These are phyloP conservation scores for Rauvolfia tetraphylla DNA, from an alignment of 257 asterid species.

Conservation along the genomic window DNA sequence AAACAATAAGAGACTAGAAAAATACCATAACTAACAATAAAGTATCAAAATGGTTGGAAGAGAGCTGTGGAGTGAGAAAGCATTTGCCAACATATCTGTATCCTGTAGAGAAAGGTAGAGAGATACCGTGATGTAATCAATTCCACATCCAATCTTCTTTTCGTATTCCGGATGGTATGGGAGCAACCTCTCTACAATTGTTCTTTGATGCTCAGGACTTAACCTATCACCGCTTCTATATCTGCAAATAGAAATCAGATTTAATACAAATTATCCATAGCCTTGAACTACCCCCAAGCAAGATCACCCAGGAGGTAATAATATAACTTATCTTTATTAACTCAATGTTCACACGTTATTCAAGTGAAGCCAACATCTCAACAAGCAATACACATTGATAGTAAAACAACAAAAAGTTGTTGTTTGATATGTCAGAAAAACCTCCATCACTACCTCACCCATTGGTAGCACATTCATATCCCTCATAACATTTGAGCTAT, in stretches of 20 bases:
- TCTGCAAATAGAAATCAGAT: conserved; percentile 37
- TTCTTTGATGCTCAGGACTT: conserved; percentile 77
- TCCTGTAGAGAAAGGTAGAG: conserved; percentile 2
- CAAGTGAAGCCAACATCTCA: neutral
- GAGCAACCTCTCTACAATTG: conserved; percentile 71
- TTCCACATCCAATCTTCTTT: conserved; percentile 74
- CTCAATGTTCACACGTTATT: neutral
- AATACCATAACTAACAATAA: neutral
- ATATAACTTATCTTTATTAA: neutral
- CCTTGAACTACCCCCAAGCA: neutral
- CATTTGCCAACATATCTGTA: neutral
- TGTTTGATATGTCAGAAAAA: neutral
- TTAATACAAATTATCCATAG: neutral
- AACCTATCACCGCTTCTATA: conserved; percentile 72
- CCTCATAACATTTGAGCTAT: neutral
- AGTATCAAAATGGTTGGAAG: neutral
- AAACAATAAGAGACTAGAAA: neutral
- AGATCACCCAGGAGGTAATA: neutral
- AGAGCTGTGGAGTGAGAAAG: neutral
- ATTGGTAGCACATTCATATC: neutral
- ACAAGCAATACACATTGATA: neutral
- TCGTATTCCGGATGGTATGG: conserved; percentile 77
- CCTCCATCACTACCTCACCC: neutral
- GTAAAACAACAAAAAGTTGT: neutral
- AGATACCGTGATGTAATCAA: conserved; percentile 47